Evolutionary conservation across 2,329 filamentous ascomycete genomes (phyloP).

Genomic region (Alternaria brassicicola): DNA sequence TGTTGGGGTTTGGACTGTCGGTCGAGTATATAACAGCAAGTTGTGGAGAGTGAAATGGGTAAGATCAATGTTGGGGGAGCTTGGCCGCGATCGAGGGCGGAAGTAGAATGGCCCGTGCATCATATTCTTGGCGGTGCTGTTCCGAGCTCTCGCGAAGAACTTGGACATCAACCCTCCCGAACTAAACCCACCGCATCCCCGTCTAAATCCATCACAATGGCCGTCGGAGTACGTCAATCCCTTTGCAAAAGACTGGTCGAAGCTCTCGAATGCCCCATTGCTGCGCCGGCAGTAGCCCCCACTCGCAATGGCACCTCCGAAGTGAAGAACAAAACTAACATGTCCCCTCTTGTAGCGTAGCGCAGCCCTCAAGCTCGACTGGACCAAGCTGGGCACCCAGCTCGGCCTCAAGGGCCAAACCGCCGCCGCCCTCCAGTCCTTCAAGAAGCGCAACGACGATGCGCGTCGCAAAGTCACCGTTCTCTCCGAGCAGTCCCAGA

Average conservation of each 20-base stretch:
- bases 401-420: slow-evolving; percentile 97
- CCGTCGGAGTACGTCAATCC: slow-evolving; percentile 50
- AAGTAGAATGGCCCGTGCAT: slow-evolving; percentile 4
- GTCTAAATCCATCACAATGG: slow-evolving; percentile 52
- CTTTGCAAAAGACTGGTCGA: slow-evolving; percentile 17
- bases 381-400: slow-evolving; percentile 90
- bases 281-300: slow-evolving; percentile 33
- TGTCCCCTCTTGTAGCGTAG: slow-evolving; percentile 71
- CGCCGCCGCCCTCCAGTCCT: slow-evolving; percentile 85
- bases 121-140: slow-evolving; percentile 17
- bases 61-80: slow-evolving; percentile 12
- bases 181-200: slow-evolving; percentile 47
- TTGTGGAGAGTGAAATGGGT: slow-evolving; percentile 2
- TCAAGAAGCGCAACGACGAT: slow-evolving; percentile 99
- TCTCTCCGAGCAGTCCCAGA: slow-evolving; percentile 82
- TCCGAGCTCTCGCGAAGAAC: slow-evolving; percentile 31
- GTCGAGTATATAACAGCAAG: neutral
- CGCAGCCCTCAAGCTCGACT: slow-evolving; percentile 99
- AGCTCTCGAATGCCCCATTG: slow-evolving; percentile 40
- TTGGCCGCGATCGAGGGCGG: slow-evolving; percentile 10
- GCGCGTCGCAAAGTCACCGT: slow-evolving; percentile 89
- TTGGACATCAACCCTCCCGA: slow-evolving; percentile 55
- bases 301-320: slow-evolving; percentile 36
- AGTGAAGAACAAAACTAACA: slow-evolving; percentile 39
- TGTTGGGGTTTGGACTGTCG: slow-evolving; percentile 1